Conservation (phyloP, 768 basidiomycete genomes). For the Coprinopsis cinerea region DNA sequence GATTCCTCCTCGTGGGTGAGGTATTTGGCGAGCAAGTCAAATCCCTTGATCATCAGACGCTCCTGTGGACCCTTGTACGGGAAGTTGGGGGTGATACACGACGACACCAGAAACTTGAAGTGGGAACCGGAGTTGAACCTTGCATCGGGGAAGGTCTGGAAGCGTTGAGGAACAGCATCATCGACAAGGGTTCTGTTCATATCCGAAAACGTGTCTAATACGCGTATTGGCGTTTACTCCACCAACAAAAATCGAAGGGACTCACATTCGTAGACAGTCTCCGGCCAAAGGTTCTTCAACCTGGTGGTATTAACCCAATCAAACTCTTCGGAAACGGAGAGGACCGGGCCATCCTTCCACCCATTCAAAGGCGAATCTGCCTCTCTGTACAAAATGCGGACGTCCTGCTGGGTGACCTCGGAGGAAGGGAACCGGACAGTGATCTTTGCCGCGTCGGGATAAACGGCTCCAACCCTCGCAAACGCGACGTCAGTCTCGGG, state of each 20-base stretch:
- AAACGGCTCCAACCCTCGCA: constrained; percentile 65
- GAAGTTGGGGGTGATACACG: constrained; percentile 67
- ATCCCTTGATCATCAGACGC: constrained; percentile 51
- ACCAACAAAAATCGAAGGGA: constrained; percentile 4
- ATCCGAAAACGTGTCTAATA: constrained; percentile 1
- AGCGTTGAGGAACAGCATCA: constrained; percentile 43
- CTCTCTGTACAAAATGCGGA: constrained; percentile 44
- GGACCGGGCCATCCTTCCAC: constrained; percentile 53
- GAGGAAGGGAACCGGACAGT: constrained; percentile 51
- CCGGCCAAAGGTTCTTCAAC: constrained; percentile 59
- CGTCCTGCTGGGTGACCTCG: constrained; percentile 22
- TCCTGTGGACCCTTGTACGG: constrained; percentile 57
- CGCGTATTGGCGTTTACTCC: background rate
- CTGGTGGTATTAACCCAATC: constrained; percentile 59
- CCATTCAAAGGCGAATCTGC: constrained; percentile 17
- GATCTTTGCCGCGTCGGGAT: constrained; percentile 58
- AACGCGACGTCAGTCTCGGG: constrained; percentile 51
- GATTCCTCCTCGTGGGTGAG: constrained; percentile 30
- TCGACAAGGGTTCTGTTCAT: background rate
- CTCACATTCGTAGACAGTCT: constrained; percentile 66
- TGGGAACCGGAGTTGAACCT: constrained; percentile 44
- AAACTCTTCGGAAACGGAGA: constrained; percentile 34
- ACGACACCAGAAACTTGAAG: constrained; percentile 66
- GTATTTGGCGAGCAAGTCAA: constrained; percentile 56
- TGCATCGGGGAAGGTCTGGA: constrained; percentile 74